A percentile compares a stretch with the other conserved stretches of the same genome.
Evolutionary conservation across 2,329 filamentous ascomycete genomes (phyloP).

Genomic region (Talaromyces rugulosus): DNA sequence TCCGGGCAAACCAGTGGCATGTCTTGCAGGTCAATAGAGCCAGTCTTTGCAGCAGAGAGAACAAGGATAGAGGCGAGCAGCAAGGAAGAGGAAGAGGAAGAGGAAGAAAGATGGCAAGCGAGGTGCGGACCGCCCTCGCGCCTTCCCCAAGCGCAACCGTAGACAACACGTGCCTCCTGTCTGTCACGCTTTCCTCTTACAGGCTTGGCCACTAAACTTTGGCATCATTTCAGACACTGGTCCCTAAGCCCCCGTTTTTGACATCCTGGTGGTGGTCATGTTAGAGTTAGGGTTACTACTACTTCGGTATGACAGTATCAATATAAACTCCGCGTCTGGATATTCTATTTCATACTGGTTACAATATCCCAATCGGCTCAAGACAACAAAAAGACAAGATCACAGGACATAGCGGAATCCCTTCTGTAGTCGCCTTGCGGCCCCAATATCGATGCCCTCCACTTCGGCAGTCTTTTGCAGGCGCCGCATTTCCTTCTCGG

Average conservation of each 20-base stretch:
- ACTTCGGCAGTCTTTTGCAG: constrained; percentile 49
- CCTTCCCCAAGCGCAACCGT: too few species aligned
- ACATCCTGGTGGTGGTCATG: not conserved
- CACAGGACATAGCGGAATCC: constrained; percentile 52
- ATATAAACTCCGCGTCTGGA: not conserved
- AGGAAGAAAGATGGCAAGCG: too few species aligned
- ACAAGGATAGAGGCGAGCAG: too few species aligned
- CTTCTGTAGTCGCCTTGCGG: constrained; percentile 50
- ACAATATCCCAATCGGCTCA: not conserved
- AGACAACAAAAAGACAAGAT: constrained; percentile 10
- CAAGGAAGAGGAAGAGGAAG: too few species aligned
- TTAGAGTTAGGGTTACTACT: not conserved
- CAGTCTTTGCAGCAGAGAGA: too few species aligned
- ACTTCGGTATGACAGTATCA: not conserved
- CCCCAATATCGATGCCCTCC: constrained; percentile 48
- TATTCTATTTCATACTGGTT: not conserved
- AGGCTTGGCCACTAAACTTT: not conserved
- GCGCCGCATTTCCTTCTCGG: constrained; percentile 43
- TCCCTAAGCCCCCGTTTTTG: not conserved
- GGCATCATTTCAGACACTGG: not conserved
- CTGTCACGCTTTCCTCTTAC: not conserved
- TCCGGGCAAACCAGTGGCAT: not conserved
- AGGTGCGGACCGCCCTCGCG: too few species aligned
- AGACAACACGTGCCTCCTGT: too few species aligned
- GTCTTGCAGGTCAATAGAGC: not conserved